A percentile compares a stretch with the other conserved stretches of the same genome.
Conservation (phyloP, 495 filamentous ascomycete species). For the Amniculicola lignicola region DNA sequence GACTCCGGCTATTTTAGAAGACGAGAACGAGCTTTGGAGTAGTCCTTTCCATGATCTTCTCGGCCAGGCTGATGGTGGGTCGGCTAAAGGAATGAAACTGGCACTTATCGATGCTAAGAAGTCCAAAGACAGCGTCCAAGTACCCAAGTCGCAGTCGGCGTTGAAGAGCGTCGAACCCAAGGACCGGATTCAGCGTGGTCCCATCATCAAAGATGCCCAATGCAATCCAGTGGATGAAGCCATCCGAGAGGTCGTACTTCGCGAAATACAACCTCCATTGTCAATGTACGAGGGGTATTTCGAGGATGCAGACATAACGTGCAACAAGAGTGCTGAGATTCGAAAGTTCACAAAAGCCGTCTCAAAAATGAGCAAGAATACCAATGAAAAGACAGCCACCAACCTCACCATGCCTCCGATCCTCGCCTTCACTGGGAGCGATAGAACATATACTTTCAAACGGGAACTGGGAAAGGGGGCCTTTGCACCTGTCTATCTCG, state of each 20-base stretch:
- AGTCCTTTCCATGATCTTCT: slow-evolving; percentile 66
- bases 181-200: slow-evolving; percentile 48
- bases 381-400: slow-evolving; percentile 58
- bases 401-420: slow-evolving; percentile 56
- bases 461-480: slow-evolving; percentile 91
- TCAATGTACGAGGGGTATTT: slow-evolving; percentile 72
- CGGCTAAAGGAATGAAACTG: slow-evolving; percentile 49
- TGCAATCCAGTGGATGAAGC: slow-evolving; percentile 83
- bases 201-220: slow-evolving; percentile 73
- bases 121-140: slow-evolving; percentile 3
- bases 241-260: slow-evolving; percentile 70
- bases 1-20: slow-evolving; percentile 44
- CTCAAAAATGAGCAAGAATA: slow-evolving; percentile 58
- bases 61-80: slow-evolving; percentile 39
- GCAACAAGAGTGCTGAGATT: slow-evolving; percentile 66
- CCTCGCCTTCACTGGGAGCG: slow-evolving; percentile 62
- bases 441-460: slow-evolving; percentile 68
- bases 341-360: slow-evolving; percentile 70
- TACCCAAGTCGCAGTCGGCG: slow-evolving; percentile 23
- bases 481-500: slow-evolving; percentile 90
- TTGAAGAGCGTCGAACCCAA: slow-evolving; percentile 19
- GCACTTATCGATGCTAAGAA: slow-evolving; percentile 41
- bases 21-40: slow-evolving; percentile 59
- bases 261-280: slow-evolving; percentile 66
- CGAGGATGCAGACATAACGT: slow-evolving; percentile 58